These are phyloP conservation scores for Evansstolkia leycettana DNA, from an alignment of 495 filamentous ascomycete species.

Conservation along the genomic window DNA sequence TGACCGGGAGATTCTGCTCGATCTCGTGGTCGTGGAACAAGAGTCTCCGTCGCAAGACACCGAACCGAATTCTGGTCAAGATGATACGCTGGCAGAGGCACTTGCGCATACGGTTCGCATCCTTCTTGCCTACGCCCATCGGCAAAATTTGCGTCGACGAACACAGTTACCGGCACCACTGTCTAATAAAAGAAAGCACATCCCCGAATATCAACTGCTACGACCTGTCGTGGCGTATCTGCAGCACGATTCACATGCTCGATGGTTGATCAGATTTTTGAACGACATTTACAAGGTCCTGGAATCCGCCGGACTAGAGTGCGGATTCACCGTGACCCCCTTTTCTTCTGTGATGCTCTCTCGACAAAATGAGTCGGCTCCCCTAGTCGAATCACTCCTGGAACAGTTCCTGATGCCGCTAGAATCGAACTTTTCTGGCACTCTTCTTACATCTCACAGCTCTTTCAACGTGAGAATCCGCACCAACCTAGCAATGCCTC, in stretches of 20 bases:
- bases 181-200: conserved; percentile 32
- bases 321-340: conserved; percentile 16
- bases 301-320: conserved; percentile 26
- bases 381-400: conserved; percentile 27
- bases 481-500: conserved; percentile 30
- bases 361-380: background rate
- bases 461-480: conserved; percentile 32
- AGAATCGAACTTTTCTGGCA: conserved; percentile 28
- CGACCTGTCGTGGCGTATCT: conserved; percentile 53
- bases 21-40: conserved; percentile 49
- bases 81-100: conserved; percentile 38
- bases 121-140: conserved; percentile 60
- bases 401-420: conserved; percentile 27
- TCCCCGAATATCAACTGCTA: conserved; percentile 47
- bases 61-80: conserved; percentile 4
- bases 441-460: conserved; percentile 19
- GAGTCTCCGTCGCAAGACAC: conserved; percentile 6
- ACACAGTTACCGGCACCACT: conserved; percentile 49
- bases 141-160: conserved; percentile 50
- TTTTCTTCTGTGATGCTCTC: conserved; percentile 16
- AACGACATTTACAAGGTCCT: conserved; percentile 21
- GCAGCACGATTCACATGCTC: conserved; percentile 40
- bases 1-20: conserved; percentile 46
- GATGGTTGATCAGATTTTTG: conserved; percentile 27
- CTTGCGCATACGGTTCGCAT: conserved; percentile 50